Evolutionary conservation across 1,284 basidiomycete species (phyloP), one percentile per base, ranked within the genome.

Genomic region (Austroboletus niveus): DNA sequence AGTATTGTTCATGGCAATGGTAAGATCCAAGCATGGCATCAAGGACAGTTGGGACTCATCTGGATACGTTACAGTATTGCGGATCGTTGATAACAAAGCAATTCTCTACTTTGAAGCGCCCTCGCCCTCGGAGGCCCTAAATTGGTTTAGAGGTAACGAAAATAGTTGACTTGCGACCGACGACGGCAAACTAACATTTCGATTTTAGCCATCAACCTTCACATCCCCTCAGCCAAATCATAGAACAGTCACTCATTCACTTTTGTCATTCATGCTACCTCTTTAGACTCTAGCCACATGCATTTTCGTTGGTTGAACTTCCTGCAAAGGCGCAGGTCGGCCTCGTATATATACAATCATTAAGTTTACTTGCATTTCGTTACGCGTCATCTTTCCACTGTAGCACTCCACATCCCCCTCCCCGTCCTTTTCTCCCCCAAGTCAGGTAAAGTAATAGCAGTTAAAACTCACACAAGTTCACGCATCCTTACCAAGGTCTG

Each of bases 31-130:
- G 46, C 35, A 52, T 47, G 34, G 60, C 31, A 36, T 54, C 40
- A 31, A 41, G 53, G 17, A 44, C 29, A 47, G 38, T 36, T 17
- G 34, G 39, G 32, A 34, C 51, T 54, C 35, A 60, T 53, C 15
- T 32, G 11, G 30, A 50, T 36, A 22, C 9, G 39, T 35, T 55
- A 3, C 61, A 92, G 90, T 85, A 49, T 78, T 92, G 46, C 86
- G 90, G 40, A 77, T 92, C 52, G 86, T 91, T 48, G 90, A 93
- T 62, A 89, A 90, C 69, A 91, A 91, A 72, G 93, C 93, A 8
- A 93, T 98, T 58, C 76, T 96, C 50, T 98, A 98, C 71, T 92
- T 98, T 63, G 89, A 91, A 64, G 89, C 89, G 43, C 84, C 87
- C 29, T 85, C 88, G 10, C 82, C 88, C 29, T 88, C 86, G 48